Base-by-base conservation (phyloP, 2,329 filamentous ascomycete species). In the Nannizzia gypsea region DNA sequence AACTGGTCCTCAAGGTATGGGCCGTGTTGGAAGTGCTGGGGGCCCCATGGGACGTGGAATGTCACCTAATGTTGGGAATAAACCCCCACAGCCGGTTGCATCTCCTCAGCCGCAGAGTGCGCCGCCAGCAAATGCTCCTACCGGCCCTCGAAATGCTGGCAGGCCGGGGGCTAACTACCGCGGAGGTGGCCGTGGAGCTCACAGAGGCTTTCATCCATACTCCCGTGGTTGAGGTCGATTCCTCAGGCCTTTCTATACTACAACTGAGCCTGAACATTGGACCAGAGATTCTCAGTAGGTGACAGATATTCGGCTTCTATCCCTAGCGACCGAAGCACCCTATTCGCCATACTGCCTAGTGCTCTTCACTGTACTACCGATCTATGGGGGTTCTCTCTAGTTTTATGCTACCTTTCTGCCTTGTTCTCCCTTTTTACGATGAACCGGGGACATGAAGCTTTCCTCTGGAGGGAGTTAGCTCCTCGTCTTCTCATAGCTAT, bases 91-190 rank as follows among this genome's bases (percentile, higher is more conserved):
- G 59, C 60, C 83, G 82, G 58, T 62, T 56, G 64, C 71, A 57
- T 76, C 74, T n/a, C 71, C 74, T 4, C 74, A 76, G 59, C 74
- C 75, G 17, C 74, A 76, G 58, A 74, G 76, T 60, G 73, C 77
- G 6, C 83, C 85, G 13, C 89, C 89, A 20, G 86, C 88, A 3
- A 90, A 90, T 69, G 89, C 93, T 4, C 93, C 93, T 0, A 99
- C 93, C 0, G 93, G 93, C 0, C 93, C 93, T 3, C 95, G 95
- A 80, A 99, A 97, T 68, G 90, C 91, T 0, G 91, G 91, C 26
- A 88, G 87, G 70, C 90, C 91, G 0, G 90, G 91, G 15, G 90
- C 89, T 1, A 96, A 96, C 75, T 97, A 96, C 73, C 86, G 92
- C 44, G 92, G 93, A 58, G 92, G 92, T 57, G 90, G 92, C 17